phyloP scores from a whole-genome alignment of 1,139 yeast species.

The Saccharomycopsis hybrid region DNA sequence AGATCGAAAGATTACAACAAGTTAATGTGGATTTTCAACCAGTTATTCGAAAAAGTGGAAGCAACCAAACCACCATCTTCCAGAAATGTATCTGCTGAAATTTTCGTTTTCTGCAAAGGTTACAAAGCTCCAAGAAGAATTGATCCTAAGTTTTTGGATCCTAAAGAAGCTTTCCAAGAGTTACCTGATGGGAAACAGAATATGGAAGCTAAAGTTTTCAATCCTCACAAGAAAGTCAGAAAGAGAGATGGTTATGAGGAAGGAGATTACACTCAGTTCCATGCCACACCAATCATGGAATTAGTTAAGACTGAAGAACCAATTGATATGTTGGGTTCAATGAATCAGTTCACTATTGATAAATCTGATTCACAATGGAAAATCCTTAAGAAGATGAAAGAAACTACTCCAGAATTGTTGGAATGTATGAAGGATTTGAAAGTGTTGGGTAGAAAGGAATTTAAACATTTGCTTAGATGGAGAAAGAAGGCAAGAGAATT shows the following conservation, averaged over 20 bases:
- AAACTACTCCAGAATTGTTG: conserved; percentile 69
- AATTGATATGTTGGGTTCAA: conserved; percentile 70
- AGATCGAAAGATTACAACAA: conserved; percentile 97
- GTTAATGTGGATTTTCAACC: conserved; percentile 95
- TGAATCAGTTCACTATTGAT: conserved; percentile 56
- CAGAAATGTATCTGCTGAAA: conserved; percentile 98
- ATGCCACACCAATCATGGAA: conserved; percentile 68
- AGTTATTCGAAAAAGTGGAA: conserved; percentile 90
- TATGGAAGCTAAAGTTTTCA: conserved; percentile 86
- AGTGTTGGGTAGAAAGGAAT: conserved; percentile 91
- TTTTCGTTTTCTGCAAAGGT: conserved; percentile 92
- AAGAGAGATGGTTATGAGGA: conserved; percentile 97
- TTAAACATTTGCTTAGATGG: conserved; percentile 78
- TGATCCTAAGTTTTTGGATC: conserved; percentile 88
- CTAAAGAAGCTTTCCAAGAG: conserved; percentile 92
- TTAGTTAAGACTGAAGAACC: conserved; percentile 80
- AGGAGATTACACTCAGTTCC: conserved; percentile 77
- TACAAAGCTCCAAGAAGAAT: conserved; percentile 93
- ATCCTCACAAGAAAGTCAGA: conserved; percentile 87
- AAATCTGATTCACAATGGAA: conserved; percentile 68
- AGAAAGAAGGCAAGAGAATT: conserved; percentile 79
- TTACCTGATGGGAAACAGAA: conserved; percentile 70
- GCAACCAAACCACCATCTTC: conserved; percentile 99
- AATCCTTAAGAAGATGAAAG: conserved; percentile 60
- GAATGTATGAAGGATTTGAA: conserved; percentile 87